Conservation (phyloP, 768 basidiomycete genomes). For the Saitozyma podzolica region DNA sequence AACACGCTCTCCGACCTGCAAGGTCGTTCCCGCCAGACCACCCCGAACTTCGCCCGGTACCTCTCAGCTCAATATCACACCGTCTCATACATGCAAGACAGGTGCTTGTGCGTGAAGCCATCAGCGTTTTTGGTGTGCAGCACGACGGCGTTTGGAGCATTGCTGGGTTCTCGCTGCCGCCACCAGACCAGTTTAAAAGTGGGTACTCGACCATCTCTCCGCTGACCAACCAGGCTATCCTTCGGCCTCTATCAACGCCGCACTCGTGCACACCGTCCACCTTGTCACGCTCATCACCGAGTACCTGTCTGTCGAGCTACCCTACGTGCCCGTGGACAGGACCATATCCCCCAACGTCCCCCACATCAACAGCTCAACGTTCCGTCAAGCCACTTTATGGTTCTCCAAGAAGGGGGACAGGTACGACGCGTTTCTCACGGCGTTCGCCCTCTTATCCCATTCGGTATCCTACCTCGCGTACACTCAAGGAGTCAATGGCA, state of each 20-base stretch:
- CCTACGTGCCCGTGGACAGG: constrained; percentile 28
- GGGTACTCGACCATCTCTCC: neutral
- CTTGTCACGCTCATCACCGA: constrained; percentile 40
- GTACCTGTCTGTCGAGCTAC: constrained; percentile 44
- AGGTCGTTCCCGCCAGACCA: neutral
- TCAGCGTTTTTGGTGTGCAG: constrained; percentile 38
- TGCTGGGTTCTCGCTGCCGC: constrained; percentile 31
- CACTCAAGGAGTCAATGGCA: constrained; percentile 36
- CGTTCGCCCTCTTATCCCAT: constrained; percentile 33
- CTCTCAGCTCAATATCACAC: constrained; percentile 13
- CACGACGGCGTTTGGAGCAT: constrained; percentile 31
- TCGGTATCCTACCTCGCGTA: constrained; percentile 44
- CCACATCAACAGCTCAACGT: constrained; percentile 33
- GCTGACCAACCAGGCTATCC: constrained; percentile 21
- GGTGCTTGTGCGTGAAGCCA: constrained; percentile 40
- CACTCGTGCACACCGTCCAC: constrained; percentile 39
- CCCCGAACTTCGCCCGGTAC: neutral
- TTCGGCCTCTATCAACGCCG: constrained; percentile 36
- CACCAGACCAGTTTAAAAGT: constrained; percentile 29
- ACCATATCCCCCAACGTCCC: constrained; percentile 33
- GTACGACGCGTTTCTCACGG: constrained; percentile 22
- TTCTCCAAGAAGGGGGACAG: constrained; percentile 8
- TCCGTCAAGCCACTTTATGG: constrained; percentile 34
- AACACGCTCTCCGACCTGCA: neutral
- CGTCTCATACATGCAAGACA: constrained; percentile 32